A percentile compares a stretch with the other conserved stretches of the same genome.
phyloP scores from a whole-genome alignment of 2,329 filamentous ascomycete species.

The Aspergillus ibericus region DNA sequence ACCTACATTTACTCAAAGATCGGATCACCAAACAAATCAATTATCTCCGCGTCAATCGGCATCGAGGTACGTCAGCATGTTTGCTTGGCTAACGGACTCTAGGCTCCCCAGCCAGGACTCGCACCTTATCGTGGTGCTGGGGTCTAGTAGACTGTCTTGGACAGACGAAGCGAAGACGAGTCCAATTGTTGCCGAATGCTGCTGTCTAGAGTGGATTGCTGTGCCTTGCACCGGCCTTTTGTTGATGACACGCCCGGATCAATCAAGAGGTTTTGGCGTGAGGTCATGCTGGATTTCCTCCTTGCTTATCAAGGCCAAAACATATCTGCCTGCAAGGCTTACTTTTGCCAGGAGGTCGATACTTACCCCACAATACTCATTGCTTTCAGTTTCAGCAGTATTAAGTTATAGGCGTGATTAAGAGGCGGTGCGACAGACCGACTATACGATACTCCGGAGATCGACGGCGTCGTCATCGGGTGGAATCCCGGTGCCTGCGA shows the following conservation, averaged over 20 bases:
- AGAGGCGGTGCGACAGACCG: neutral
- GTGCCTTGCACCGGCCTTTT: neutral
- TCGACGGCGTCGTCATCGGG: neutral
- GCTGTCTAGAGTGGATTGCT: neutral
- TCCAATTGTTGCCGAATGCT: neutral
- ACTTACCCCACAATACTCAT: too few species aligned
- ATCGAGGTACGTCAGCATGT: neutral
- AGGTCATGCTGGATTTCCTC: neutral
- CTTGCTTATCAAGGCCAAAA: neutral
- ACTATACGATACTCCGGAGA: neutral
- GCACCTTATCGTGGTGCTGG: conserved; percentile 7
- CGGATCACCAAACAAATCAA: neutral
- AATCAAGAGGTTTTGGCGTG: too few species aligned
- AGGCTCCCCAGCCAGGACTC: conserved; percentile 1
- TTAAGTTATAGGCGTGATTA: neutral
- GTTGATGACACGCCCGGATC: too few species aligned
- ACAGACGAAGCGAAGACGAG: conserved; percentile 4
- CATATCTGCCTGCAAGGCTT: neutral
- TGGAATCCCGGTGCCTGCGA: neutral
- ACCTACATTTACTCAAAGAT: neutral
- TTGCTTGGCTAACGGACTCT: neutral
- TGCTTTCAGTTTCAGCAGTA: too few species aligned
- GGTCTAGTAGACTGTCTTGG: conserved; percentile 1
- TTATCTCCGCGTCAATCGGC: neutral
- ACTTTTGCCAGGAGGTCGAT: neutral